Base-by-base conservation (phyloP, 2,329 filamentous ascomycete species). In the Knufia petricola region DNA sequence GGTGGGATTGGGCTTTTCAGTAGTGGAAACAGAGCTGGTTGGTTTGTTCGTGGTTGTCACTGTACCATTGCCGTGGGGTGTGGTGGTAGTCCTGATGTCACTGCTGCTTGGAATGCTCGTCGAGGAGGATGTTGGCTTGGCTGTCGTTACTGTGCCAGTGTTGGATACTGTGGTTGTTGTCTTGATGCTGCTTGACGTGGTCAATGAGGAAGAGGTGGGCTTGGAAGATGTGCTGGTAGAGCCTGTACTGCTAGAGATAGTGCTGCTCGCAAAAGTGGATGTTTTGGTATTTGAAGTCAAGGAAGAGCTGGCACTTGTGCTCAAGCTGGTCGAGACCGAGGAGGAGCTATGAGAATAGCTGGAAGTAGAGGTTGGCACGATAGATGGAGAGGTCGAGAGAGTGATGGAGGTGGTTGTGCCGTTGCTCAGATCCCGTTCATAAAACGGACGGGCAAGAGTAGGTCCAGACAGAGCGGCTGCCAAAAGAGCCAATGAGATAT, bases 381-480 rank as follows among this genome's bases (percentile, higher is more conserved):
- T n/a, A n/a, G n/a, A n/a, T n/a, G 6, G 19, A 30, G 37, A 32
- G 23, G 46, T 49, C 15, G 40, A 41, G 12, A 48, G 32, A 28
- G 30, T 42, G 30, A 50, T 46, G 9, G 39, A 49, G 23, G 50
- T 32, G 17, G 51, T 48, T 12, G 49, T 48, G 21, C 39, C 53
- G 26, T 36, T 37, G 15, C 49, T 51, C 10, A 38, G 2, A n/a
- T 40, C 51, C 4, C 42, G 49, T 39, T 57, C 50, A 10, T 40
- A 26, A 21, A 54, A 50, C 15, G 58, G 55, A 10, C 54, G 50
- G 28, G 57, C 58, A 30, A 58, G 23, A 41, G 58, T 49, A 46
- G 52, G 52, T 43, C 57, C 55, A 15, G 52, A 50, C 20, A 60
- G 54, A 50, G 57, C 52, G 10, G 51, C 50, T 19, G 59, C 31